Evolutionary conservation across 208 protist genomes (phyloP), one percentile per base, ranked within the genome.

Genomic region (Wallacemonas sp.): DNA sequence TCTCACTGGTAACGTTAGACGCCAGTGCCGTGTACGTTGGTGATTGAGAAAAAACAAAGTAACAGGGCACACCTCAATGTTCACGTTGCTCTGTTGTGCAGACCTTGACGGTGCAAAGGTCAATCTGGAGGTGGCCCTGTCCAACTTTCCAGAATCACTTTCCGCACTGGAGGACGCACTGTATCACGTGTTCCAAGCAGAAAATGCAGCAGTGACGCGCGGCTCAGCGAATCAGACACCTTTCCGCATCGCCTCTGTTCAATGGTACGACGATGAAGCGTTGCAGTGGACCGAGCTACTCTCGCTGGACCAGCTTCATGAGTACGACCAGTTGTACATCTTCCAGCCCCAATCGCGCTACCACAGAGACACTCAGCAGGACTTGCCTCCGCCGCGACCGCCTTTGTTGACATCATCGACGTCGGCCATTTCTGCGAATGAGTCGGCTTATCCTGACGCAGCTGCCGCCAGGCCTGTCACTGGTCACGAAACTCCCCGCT

Each of bases 301-400:
- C 38, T 75, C 67, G 1, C 36, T 76, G 21, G 36, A 75, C 1
- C 85, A 94, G 63, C 64, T 92, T n/a, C 81, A 87, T 58, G 83
- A 91, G 66, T 92, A 89, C 69, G 85, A 92, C 59, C 89, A 94
- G 69, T 63, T 94, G 3, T 94, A 94, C 63, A 70, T 85, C 15
- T 94, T 91, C 54, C 89, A 94, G 63, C 85, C 89, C 0, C 83
- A 89, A 32, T 84, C 58, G 1, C 24, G 44, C 32, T 79, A 68
- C 58, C 83, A 94, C 64, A 68, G 29, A 3, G 89, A 94, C 58
- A 55, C 66, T 12, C 83, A 89, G 71, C 79, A 89, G 48, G 83
- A 87, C 58, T 58, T 94, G 22, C 89, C 89, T 17, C 77, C 89
- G 0, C 88, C 88, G 3, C 68, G 81, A 1, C 78, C 74, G 10